Evolutionary conservation across 441 rosid species (phyloP), one percentile per base, ranked within the genome.

Genomic region (Lepidium campestre): DNA sequence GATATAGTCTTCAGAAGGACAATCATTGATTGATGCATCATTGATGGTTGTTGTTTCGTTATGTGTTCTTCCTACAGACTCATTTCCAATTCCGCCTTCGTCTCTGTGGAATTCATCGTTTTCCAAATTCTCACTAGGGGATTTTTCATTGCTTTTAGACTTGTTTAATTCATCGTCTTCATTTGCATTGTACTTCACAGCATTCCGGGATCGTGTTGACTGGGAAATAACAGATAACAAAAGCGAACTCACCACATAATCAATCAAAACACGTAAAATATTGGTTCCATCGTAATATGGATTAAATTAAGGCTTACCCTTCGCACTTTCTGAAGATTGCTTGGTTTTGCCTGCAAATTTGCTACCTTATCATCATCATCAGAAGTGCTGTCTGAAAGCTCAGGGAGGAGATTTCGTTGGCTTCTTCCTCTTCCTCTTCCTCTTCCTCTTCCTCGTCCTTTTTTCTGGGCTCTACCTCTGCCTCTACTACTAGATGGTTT

Each of bases 151-250:
- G 53, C 52, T 77, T 31, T 15, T 2, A 23, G 78, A 56, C 67
- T 79, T 58, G 37, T 64, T 65, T 49, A 37, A 52, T 45, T 79
- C 86, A 46, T 82, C 86, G 62, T 62, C 72, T 65, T 84, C 93
- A 14, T 77, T 57, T 12, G 59, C 29, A 39, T 39, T 29, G 70
- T 91, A 94, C 60, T 48, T 73, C 63, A 78, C 90, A 55, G 82
- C 77, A 67, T 86, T 91, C 73, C 85, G 75, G 19, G 82, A 67
- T 42, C 97, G 93, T 39, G 59, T 75, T 65, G 99, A 89, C 99
- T 94, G 46, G 84, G 47, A 56, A 27, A 58, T 70, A 19, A 59
- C 37, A 79, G 49, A 70, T 57, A 59, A 39, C n/a, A 69, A 45
- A 29, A 71, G 64, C 25, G 18, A 60, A 56, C 22, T 3, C 45